phyloP scores from a whole-genome alignment of 192 early-diverging fungal genomes.

The Chytriomyces confervae region DNA sequence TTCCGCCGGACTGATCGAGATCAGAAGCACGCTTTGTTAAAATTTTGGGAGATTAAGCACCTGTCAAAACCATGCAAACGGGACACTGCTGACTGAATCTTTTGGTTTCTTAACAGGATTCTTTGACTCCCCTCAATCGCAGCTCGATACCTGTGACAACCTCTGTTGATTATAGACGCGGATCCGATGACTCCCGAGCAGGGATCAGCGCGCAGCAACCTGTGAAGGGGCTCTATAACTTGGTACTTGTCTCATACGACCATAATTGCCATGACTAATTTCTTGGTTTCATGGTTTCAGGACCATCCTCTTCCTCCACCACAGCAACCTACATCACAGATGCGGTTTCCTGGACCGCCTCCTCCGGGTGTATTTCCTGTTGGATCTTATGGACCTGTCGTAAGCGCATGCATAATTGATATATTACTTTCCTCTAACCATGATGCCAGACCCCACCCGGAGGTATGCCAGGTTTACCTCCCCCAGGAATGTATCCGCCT shows the following conservation, averaged over 20 bases:
- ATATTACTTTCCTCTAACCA: too few species aligned
- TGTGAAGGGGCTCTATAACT: background rate
- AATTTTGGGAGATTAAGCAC: too few species aligned
- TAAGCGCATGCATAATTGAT: background rate
- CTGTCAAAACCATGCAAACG: too few species aligned
- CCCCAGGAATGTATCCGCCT: background rate
- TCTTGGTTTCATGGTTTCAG: background rate
- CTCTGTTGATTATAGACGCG: too few species aligned
- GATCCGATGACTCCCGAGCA: too few species aligned
- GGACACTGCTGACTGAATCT: too few species aligned
- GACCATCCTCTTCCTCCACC: background rate
- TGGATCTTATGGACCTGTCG: background rate
- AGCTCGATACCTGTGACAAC: too few species aligned
- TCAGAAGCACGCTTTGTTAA: too few species aligned
- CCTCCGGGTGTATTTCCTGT: slow-evolving; percentile 5
- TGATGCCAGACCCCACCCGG: background rate
- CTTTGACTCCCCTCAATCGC: too few species aligned
- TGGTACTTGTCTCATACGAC: background rate
- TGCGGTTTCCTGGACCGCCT: slow-evolving; percentile 13
- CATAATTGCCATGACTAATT: background rate
- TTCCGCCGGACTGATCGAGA: background rate
- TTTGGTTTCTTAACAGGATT: too few species aligned
- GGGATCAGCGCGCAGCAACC: background rate
- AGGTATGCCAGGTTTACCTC: background rate
- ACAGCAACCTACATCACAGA: background rate